Evolutionary conservation across 306 rosid species (phyloP), one percentile per base, ranked within the genome.

Genomic region (Dalbergia cultrata): DNA sequence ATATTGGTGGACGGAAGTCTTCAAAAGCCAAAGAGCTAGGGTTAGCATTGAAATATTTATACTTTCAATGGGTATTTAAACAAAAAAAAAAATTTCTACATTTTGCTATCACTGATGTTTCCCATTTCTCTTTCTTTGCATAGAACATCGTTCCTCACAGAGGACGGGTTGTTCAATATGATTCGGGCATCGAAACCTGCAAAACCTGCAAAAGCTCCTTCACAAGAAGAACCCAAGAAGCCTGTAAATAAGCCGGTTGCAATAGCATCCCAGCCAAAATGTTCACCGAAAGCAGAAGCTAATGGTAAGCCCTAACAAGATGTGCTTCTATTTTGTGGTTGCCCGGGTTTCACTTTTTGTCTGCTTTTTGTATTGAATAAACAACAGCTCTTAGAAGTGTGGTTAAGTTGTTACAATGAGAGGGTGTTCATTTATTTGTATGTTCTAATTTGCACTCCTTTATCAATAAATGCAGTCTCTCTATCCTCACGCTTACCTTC

Each of bases 11-110:
- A 52, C 89, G 91, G 70, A 93, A 95, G 82, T 95, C 98, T 44
- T 77, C 84, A 45, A 93, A 93, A 86, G 99, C 99, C 33, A 93
- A 90, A 86, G 98, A 95, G 84, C 92, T 95, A 70, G 99, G 99
- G 98, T 95, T 78, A 74, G 95, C 78, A 70, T 71, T 79, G 71
- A 77, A 70, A 21, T 53, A 76, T 76, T 45, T 35, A 59, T 82
- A 19, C 70, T 72, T 22, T 79, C 56, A 35, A 57, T 18, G 62
- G 43, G 56, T 58, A 49, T 68, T 78, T 75, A 72, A 45, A 77
- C 47, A 21, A 6, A 14, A 52, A 52, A 0, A 14, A 52, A 52
- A 0, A 6, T 47, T 72, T 17, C 52, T 50, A 33, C 47, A 41
- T 64, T 73, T 72, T 83, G 7, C 45, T 63, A 7, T 72, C 11